A percentile compares a stretch with the other conserved stretches of the same genome.
Conservation (phyloP, 225 moss, liverwort and hornwort genomes). For the Takakia lepidozioides region DNA sequence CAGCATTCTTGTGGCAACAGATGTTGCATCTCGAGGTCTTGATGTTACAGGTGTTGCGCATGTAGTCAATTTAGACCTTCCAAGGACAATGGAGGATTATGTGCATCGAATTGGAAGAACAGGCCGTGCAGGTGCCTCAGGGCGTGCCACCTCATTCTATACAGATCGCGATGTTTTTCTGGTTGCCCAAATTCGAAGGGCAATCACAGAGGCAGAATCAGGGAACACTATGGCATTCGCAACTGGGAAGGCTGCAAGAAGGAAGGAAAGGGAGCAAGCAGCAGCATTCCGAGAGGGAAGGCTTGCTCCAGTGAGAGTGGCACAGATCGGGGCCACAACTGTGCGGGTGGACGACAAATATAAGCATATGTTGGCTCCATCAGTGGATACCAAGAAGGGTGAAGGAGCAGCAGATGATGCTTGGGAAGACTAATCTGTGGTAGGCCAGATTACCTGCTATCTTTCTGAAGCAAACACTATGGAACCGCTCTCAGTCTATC, state of each 20-base stretch:
- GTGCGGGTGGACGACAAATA: conserved; percentile 96
- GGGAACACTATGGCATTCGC: conserved; percentile 95
- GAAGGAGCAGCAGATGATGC: conserved; percentile 97
- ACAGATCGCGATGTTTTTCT: conserved; percentile 95
- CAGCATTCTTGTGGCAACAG: conserved; percentile 90
- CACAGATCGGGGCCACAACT: conserved; percentile 72
- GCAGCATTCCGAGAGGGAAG: conserved; percentile 91
- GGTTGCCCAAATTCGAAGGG: conserved; percentile 96
- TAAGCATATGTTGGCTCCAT: conserved; percentile 84
- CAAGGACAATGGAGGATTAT: conserved; percentile 97
- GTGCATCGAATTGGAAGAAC: conserved; percentile 99
- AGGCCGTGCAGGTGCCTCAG: conserved; percentile 91
- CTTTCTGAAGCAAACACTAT: too few relatives aligned
- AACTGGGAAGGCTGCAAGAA: conserved; percentile 93
- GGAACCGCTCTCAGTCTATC: too few relatives aligned
- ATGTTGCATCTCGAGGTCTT: conserved; percentile 96
- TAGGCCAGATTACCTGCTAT: conserved; percentile 42
- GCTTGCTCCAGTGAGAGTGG: conserved; percentile 55
- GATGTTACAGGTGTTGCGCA: conserved; percentile 94
- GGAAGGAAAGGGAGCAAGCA: conserved; percentile 94
- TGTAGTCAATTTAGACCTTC: conserved; percentile 96
- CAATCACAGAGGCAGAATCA: conserved; percentile 95
- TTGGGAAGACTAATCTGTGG: conserved; percentile 75
- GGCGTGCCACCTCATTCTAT: conserved; percentile 93
- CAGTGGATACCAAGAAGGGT: conserved; percentile 56